phyloP scores from a whole-genome alignment of 179 eudicot species.

The Vitellaria paradoxa region DNA sequence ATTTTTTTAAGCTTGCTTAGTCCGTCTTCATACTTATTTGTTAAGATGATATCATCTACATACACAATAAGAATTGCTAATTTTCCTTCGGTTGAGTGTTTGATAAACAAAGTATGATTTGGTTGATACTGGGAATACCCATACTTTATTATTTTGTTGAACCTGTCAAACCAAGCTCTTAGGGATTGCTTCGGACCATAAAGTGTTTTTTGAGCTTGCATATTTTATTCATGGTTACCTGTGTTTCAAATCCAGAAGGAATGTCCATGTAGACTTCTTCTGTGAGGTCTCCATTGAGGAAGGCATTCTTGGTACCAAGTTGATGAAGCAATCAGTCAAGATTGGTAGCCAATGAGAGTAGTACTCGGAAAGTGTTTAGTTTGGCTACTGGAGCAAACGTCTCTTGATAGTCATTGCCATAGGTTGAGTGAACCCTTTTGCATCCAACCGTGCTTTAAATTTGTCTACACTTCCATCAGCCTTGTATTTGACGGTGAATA shows the following conservation, averaged over 20 bases:
- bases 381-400: too few relatives aligned
- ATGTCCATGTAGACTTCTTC: constrained; percentile 1
- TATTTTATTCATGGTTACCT: not conserved
- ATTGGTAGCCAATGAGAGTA: too few relatives aligned
- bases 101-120: not conserved
- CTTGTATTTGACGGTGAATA: not conserved
- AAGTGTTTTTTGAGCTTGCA: constrained; percentile 1
- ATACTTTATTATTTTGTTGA: not conserved
- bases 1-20: too few relatives aligned
- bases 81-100: not conserved
- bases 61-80: not conserved
- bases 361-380: too few relatives aligned
- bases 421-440: not conserved
- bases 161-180: not conserved
- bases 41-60: too few relatives aligned
- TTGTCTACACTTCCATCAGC: too few relatives aligned
- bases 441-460: not conserved
- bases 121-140: not conserved
- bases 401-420: too few relatives aligned
- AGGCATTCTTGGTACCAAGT: not conserved
- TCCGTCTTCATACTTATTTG: too few relatives aligned
- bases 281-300: not conserved
- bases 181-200: not conserved
- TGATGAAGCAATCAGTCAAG: not conserved
- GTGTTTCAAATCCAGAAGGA: not conserved